Evolutionary conservation across 164 flowering plant genomes (phyloP), one percentile per base, ranked within the genome.

Genomic region (Piper longum): DNA sequence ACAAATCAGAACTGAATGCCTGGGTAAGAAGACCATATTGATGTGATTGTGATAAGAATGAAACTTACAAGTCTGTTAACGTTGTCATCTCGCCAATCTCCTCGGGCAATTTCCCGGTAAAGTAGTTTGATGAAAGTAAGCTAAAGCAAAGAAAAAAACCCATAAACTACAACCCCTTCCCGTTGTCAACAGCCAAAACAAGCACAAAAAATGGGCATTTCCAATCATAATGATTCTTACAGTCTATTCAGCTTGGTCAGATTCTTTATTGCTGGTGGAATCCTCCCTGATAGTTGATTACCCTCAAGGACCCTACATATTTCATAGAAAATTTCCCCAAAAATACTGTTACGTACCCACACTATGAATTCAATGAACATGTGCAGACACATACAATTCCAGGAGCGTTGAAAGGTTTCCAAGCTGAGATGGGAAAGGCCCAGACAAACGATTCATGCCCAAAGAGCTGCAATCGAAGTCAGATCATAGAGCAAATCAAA

Each of bases 391-490:
- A 61, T 72, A 81, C 85, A 81, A 16, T 43, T 68, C 66, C 56
- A 45, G 69, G 56, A 89, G 85, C 66, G 79, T 75, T 44, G 76
- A 74, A 26, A 89, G 73, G 61, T 67, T 70, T 61, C 67, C 68
- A 19, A 73, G 54, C 12, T 67, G 66, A 56, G 44, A 43, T 14
- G 76, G 76, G 57, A 73, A 56, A 7, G 65, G 16, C 56, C 76
- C 76, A 4, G 73, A 55, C 67, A 73, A 43, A 51, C 73, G 70
- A 55, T 73, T 72, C 36, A 62, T 85, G 41, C 68, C 61, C 57
- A 86, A 61, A 69, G 84, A 72, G 67, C 97, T 89, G 86, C 77
- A 82, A 8, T 18, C 59, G 52, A 12, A 48, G 14, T 48, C 3
- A 8, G 12, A 9, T 48, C 52, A 26, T 26, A 26, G 36, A 26